These are phyloP conservation scores for Globisporangium heterothallicum DNA, from an alignment of 352 stramenopile species.

Conservation along the genomic window DNA sequence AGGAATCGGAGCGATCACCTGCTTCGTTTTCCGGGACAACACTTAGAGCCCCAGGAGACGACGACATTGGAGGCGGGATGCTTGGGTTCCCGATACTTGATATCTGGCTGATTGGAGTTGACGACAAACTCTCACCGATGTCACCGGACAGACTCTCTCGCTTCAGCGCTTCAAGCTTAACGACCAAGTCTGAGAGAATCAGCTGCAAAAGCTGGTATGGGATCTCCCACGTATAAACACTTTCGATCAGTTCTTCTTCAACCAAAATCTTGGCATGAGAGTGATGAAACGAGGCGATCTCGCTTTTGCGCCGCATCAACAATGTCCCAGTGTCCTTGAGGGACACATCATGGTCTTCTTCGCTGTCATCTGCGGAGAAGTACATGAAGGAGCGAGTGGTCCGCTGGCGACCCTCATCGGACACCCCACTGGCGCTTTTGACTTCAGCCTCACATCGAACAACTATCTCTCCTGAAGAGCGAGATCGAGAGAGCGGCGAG, in stretches of 20 bases:
- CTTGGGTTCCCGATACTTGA: slow-evolving; percentile 31
- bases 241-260: slow-evolving; percentile 85
- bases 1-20: slow-evolving; percentile 8
- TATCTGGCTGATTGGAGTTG: slow-evolving; percentile 48
- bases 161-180: slow-evolving; percentile 65
- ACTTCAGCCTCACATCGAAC: slow-evolving; percentile 70
- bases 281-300: slow-evolving; percentile 31
- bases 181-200: slow-evolving; percentile 63
- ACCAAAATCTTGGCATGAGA: slow-evolving; percentile 62
- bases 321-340: neutral
- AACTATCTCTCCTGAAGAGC: slow-evolving; percentile 68
- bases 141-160: slow-evolving; percentile 36
- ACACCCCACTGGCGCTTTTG: slow-evolving; percentile 32
- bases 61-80: slow-evolving; percentile 18
- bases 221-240: slow-evolving; percentile 86
- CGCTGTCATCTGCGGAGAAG: slow-evolving; percentile 32
- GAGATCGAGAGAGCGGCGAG: slow-evolving; percentile 55
- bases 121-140: slow-evolving; percentile 26
- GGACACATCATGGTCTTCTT: slow-evolving; percentile 1
- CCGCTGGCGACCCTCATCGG: slow-evolving; percentile 39
- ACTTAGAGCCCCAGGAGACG: slow-evolving; percentile 24
- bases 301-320: slow-evolving; percentile 34
- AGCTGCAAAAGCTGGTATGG: slow-evolving; percentile 81
- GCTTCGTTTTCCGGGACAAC: slow-evolving; percentile 29
- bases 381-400: slow-evolving; percentile 81